Base-by-base conservation (phyloP, 83 land plant genomes). In the Isoetes engelmannii region DNA sequence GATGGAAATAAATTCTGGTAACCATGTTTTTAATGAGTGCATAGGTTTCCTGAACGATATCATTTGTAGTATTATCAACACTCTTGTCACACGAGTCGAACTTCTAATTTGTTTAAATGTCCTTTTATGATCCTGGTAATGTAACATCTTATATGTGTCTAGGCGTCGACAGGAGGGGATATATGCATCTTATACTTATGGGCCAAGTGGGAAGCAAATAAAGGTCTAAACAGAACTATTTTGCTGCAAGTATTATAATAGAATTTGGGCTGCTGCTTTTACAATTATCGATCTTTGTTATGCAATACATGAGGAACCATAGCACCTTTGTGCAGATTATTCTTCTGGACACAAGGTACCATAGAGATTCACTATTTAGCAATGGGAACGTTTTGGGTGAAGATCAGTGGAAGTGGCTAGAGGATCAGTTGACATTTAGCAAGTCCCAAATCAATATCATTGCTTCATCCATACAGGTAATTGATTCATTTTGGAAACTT, bases 401-500 rank as follows among this genome's bases (percentile, higher is more conserved):
- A 48, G 61, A 59, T 4, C 96, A 91, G 67, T 91, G 96, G 96
- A 57, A 64, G 50, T 91, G 92, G 92, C 77, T 91, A 43, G 86
- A 86, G 67, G 81, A 76, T 6, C 88, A 91, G 76, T 67, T 91
- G 51, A 70, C 65, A 42, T 80, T 76, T 45, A 83, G 83, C 60
- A 45, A 69, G 61, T 60, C 96, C 63, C 86, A 80, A 59, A 71
- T 91, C 56, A 84, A 90, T 44, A 82, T 91, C 18, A 88, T 91
- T 55, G 90, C 68, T 47, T 91, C 96, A n/a, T 91, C 96, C 10
- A 86, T 91, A 77, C 96, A 91, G 89, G 93, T 88, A 69, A 63
- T 44, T 41, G 18, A 6, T 63, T 64, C 42, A 3, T 42, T 28
- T 19, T 37, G n/a, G 6, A 1, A 17, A 9, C 9, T 13, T 28